These are phyloP conservation scores for Lolium multiflorum DNA, from an alignment of 176 grass and related monocot species.

Conservation along the genomic window DNA sequence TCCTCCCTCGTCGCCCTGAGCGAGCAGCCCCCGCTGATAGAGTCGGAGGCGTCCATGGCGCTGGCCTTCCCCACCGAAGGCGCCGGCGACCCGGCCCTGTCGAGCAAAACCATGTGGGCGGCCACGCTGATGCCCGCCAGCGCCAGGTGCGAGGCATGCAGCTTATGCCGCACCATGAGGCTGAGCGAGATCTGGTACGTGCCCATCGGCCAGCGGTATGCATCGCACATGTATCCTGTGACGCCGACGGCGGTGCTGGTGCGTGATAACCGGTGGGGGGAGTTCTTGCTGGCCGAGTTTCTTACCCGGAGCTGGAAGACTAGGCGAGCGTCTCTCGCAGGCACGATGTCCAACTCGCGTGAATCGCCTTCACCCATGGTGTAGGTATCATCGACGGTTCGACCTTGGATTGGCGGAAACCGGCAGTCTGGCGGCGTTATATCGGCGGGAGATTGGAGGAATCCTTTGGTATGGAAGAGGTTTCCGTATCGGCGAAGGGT, in stretches of 20 bases:
- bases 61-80: background rate
- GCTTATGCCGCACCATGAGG: background rate
- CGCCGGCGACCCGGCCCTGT: too few species aligned
- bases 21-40: background rate
- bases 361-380: background rate
- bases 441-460: background rate
- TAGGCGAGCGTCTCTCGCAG: background rate
- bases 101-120: background rate
- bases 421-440: background rate
- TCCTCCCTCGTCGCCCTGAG: background rate
- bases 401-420: background rate
- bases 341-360: background rate
- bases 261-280: background rate
- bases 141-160: background rate
- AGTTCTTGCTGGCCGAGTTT: background rate
- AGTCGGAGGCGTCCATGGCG: background rate
- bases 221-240: background rate
- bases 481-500: background rate
- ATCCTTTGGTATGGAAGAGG: background rate
- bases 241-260: background rate
- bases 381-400: background rate
- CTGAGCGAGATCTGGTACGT: background rate
- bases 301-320: constrained; percentile 2
- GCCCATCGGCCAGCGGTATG: background rate
- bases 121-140: background rate